Evolutionary conservation across 768 basidiomycete genomes (phyloP).

Genomic region (Hysterangium stoloniferum): DNA sequence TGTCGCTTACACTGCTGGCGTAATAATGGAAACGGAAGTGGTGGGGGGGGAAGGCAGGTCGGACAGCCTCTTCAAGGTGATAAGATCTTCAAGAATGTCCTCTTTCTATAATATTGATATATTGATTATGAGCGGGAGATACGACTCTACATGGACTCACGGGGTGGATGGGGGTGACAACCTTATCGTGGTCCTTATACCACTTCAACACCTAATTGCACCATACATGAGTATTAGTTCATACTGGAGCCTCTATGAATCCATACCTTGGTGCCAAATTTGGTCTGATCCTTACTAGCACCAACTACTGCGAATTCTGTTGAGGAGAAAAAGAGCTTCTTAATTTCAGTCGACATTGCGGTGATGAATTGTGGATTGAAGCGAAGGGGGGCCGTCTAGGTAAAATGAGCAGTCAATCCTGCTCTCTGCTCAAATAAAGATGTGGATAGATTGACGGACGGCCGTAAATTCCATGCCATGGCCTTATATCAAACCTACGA

Average conservation of each 20-base stretch:
- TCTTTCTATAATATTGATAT: constrained; percentile 45
- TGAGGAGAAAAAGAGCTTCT: constrained; percentile 56
- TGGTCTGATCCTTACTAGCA: constrained; percentile 70
- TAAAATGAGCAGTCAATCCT: not conserved
- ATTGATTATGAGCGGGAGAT: not conserved
- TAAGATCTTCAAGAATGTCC: constrained; percentile 56
- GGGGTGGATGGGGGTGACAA: constrained; percentile 69
- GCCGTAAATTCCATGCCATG: too few species aligned
- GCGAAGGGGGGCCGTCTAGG: not conserved
- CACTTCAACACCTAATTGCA: constrained; percentile 60
- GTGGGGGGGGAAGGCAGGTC: constrained; percentile 51
- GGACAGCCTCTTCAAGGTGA: constrained; percentile 45
- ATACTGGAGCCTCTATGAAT: not conserved
- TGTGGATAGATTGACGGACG: too few species aligned
- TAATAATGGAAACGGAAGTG: constrained; percentile 75
- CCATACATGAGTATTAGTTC: not conserved
- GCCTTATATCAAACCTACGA: too few species aligned
- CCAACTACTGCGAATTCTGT: constrained; percentile 72
- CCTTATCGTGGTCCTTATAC: constrained; percentile 53
- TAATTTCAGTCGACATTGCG: constrained; percentile 10
- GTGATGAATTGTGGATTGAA: not conserved
- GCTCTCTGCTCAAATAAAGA: not conserved
- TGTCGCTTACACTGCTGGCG: constrained; percentile 36
- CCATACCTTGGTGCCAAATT: constrained; percentile 68
- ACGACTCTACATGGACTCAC: constrained; percentile 32